These are phyloP conservation scores for Henckelia pumila DNA, from an alignment of 257 asterid species.

Conservation along the genomic window DNA sequence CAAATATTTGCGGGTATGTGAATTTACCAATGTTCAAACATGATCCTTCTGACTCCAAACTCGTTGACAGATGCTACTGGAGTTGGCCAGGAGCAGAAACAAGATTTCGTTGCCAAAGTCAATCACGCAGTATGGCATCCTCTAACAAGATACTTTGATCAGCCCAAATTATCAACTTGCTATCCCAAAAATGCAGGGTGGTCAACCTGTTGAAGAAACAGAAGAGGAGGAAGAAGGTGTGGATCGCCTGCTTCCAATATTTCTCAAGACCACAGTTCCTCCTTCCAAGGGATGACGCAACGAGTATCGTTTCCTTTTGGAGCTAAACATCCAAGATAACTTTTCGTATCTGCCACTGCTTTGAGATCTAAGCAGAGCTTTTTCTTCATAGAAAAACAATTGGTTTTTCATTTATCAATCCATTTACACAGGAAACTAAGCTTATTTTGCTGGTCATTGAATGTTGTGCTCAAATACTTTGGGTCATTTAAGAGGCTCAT, in stretches of 20 bases:
- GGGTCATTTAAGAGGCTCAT: too few species aligned
- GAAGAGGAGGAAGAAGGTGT: constrained; percentile 73
- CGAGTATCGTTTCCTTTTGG: constrained; percentile 76
- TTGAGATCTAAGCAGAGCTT: background rate
- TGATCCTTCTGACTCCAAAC: background rate
- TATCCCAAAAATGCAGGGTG: constrained; percentile 43
- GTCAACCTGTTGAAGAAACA: constrained; percentile 60
- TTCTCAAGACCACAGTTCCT: constrained; percentile 47
- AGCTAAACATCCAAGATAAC: constrained; percentile 54
- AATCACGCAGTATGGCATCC: constrained; percentile 53
- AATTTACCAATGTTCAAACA: background rate
- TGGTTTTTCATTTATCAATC: too few species aligned
- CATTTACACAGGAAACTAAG: too few species aligned
- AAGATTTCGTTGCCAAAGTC: constrained; percentile 74
- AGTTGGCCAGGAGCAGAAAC: constrained; percentile 82
- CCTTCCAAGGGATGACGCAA: constrained; percentile 61
- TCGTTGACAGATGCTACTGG: constrained; percentile 61
- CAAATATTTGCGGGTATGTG: background rate
- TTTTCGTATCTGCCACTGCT: background rate
- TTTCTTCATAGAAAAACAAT: too few species aligned
- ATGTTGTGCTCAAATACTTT: too few species aligned
- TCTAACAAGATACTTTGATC: constrained; percentile 73
- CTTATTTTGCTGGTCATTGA: too few species aligned
- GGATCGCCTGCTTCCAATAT: constrained; percentile 29
- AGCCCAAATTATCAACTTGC: constrained; percentile 87